A percentile compares a stretch with the other conserved stretches of the same genome.
Evolutionary conservation across 345 rosid species (phyloP).

Genomic region (Camelina sativa): DNA sequence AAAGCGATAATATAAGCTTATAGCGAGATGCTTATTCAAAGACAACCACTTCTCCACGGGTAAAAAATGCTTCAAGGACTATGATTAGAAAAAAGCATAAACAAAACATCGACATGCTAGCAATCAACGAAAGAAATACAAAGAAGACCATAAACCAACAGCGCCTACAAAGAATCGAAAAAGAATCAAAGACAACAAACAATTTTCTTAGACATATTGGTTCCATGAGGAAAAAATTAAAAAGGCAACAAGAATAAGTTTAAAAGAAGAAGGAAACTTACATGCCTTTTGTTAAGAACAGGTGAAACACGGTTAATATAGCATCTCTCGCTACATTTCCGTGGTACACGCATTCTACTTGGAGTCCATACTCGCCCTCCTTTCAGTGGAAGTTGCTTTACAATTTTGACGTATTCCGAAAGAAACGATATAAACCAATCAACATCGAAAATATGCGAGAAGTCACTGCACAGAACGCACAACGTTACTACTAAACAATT

Average conservation of each 20-base stretch:
- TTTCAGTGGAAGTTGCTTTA: constrained; percentile 82
- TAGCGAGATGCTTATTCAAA: constrained; percentile 17
- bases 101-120: neutral
- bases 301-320: constrained; percentile 89
- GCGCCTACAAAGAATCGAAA: neutral
- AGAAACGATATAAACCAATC: constrained; percentile 78
- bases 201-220: constrained; percentile 1
- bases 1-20: constrained; percentile 32
- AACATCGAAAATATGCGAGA: constrained; percentile 85
- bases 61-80: constrained; percentile 6
- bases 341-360: constrained; percentile 86
- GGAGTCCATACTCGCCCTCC: constrained; percentile 67
- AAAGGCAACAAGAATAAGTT: constrained; percentile 23
- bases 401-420: constrained; percentile 77
- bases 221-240: neutral
- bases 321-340: constrained; percentile 95
- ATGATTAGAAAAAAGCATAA: constrained; percentile 11
- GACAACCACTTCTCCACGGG: neutral
- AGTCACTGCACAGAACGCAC: constrained; percentile 62
- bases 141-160: neutral
- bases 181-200: neutral
- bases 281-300: constrained; percentile 98
- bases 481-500: constrained; percentile 6
- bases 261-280: constrained; percentile 65
- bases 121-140: constrained; percentile 17